phyloP scores from a whole-genome alignment of 2,329 filamentous ascomycete genomes.

The Cladosporium sp. region DNA sequence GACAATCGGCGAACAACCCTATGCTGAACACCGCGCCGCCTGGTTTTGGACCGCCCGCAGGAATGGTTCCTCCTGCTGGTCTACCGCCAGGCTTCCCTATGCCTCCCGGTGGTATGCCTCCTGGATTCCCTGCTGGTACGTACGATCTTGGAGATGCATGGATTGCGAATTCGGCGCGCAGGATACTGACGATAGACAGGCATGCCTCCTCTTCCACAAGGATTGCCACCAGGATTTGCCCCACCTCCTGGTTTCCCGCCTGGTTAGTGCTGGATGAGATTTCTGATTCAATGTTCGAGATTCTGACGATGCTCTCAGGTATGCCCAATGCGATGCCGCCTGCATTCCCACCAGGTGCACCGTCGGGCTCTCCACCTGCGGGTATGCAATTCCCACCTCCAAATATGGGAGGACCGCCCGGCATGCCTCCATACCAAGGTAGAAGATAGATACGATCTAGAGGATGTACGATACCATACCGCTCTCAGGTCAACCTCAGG shows the following conservation, averaged over 20 bases:
- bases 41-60: slow-evolving; percentile 31
- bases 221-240: slow-evolving; percentile 9
- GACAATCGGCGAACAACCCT: slow-evolving; percentile 79
- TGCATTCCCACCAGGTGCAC: slow-evolving; percentile 15
- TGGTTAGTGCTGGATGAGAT: neutral
- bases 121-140: slow-evolving; percentile 13
- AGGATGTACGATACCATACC: neutral
- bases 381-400: slow-evolving; percentile 37
- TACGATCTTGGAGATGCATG: neutral
- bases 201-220: slow-evolving; percentile 10
- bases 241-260: slow-evolving; percentile 9
- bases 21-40: slow-evolving; percentile 53
- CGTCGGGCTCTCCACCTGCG: slow-evolving; percentile 57
- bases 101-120: slow-evolving; percentile 6
- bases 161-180: slow-evolving; percentile 36
- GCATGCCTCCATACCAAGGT: slow-evolving; percentile 9
- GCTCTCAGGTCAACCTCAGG: neutral
- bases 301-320: neutral
- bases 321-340: neutral
- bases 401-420: neutral
- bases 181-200: slow-evolving; percentile 21
- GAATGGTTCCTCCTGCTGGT: slow-evolving; percentile 42
- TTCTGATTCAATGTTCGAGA: neutral
- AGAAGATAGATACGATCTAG: neutral
- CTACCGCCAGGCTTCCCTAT: slow-evolving; percentile 21